Percentiles rank a stretch among this genome's conserved stretches.
These are phyloP conservation scores for Tulasnella sp. DNA, from an alignment of 768 basidiomycete species.

Conservation along the genomic window DNA sequence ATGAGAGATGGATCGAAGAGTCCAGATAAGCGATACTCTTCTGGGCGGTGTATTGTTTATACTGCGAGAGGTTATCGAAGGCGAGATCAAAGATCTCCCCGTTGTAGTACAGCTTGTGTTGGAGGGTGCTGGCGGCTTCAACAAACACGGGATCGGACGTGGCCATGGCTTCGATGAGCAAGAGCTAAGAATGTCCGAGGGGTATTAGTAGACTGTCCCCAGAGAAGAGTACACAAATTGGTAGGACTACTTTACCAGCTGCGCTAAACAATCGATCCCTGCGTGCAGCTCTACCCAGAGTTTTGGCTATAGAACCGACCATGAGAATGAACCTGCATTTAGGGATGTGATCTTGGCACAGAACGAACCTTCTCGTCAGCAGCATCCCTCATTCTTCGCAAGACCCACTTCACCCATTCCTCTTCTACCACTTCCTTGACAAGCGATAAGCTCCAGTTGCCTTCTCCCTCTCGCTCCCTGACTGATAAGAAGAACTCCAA, in stretches of 20 bases:
- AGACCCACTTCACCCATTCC: constrained; percentile 81
- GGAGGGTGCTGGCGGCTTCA: constrained; percentile 71
- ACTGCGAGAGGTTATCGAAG: constrained; percentile 60
- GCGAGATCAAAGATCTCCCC: constrained; percentile 88
- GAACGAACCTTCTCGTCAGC: constrained; percentile 75
- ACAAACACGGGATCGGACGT: constrained; percentile 42
- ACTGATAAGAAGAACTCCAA: constrained; percentile 73
- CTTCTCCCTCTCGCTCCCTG: constrained; percentile 28
- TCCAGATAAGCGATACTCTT: constrained; percentile 67
- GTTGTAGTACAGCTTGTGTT: constrained; percentile 89
- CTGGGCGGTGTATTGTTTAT: constrained; percentile 40
- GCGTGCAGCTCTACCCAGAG: constrained; percentile 91
- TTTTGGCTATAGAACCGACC: constrained; percentile 53
- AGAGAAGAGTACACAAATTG: background rate
- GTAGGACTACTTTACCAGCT: constrained; percentile 53
- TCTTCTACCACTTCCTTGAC: constrained; percentile 81
- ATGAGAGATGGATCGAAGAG: constrained; percentile 71
- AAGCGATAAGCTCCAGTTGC: constrained; percentile 40
- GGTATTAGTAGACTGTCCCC: background rate
- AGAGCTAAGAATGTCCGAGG: constrained; percentile 32
- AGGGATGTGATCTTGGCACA: background rate
- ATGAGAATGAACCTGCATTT: background rate
- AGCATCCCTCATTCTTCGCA: constrained; percentile 76
- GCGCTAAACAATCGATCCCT: constrained; percentile 87
- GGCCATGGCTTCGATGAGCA: constrained; percentile 77